Evolutionary conservation across 495 filamentous ascomycete species (phyloP).

Genomic region (Hypoxylon fuscum): DNA sequence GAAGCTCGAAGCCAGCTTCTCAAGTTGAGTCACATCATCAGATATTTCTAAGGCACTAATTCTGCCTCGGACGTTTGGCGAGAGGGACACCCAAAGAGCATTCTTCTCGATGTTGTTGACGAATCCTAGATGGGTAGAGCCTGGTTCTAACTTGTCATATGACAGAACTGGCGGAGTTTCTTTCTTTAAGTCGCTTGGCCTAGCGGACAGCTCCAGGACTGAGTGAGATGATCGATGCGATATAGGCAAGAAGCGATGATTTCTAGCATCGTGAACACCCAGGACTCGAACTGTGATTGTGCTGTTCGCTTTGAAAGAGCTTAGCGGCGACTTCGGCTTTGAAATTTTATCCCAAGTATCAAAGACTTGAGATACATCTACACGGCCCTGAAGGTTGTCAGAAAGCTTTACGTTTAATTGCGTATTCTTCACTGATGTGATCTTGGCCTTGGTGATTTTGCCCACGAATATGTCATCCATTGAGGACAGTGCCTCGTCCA

Average conservation of each 20-base stretch:
- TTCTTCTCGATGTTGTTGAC: constrained; percentile 85
- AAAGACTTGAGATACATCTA: constrained; percentile 89
- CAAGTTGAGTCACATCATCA: constrained; percentile 80
- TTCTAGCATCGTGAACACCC: constrained; percentile 88
- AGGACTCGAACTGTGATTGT: constrained; percentile 78
- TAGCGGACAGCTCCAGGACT: constrained; percentile 90
- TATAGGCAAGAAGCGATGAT: constrained; percentile 91
- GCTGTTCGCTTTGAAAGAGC: constrained; percentile 73
- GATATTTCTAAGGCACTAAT: constrained; percentile 83
- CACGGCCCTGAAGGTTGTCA: constrained; percentile 88
- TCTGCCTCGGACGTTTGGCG: constrained; percentile 88
- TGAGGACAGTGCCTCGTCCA: constrained; percentile 71
- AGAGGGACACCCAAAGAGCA: constrained; percentile 87
- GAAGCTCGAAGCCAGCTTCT: constrained; percentile 81
- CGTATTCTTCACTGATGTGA: constrained; percentile 83
- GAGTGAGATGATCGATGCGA: constrained; percentile 81
- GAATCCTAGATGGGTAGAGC: constrained; percentile 77
- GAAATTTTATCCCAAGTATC: constrained; percentile 86
- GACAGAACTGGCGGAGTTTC: constrained; percentile 64
- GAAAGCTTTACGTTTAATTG: constrained; percentile 92
- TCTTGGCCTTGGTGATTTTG: constrained; percentile 77
- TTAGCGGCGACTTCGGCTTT: constrained; percentile 80
- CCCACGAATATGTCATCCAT: constrained; percentile 78
- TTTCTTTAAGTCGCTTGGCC: constrained; percentile 69
- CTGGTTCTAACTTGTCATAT: constrained; percentile 76